Evolutionary conservation across 441 rosid genomes (phyloP), one percentile per base, ranked within the genome.

Genomic region (Corymbia calophylla): DNA sequence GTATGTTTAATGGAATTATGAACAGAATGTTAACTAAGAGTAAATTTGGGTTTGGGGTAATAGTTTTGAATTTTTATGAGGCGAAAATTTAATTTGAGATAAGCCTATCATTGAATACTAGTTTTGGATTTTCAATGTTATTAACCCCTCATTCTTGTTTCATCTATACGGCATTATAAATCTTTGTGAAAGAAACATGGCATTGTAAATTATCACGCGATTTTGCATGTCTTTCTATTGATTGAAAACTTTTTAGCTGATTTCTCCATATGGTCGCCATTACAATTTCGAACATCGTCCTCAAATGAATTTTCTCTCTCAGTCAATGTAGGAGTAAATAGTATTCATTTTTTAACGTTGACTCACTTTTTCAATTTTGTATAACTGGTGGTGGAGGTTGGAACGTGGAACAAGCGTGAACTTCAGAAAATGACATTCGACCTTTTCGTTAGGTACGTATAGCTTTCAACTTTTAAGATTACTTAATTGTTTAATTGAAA

Each of bases 51-150:
- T 66, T 0, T 66, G 39, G 5, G 39, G 21, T 66, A 66, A 16
- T 16, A 31, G 8, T 4, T 31, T 62, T 6, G 32, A 62, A 62
- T 62, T 31, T 66, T 66, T 16, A 16, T 31, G 9, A 66, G 77
- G 32, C 6, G 9, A 66, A 8, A 66, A 66, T 8, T 8, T 66
- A 66, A 73, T 73, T 39, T 39, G 3, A 21, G 9, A 12, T 39
- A 0, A 73, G 23, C 12, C 0, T 6, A 9, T 11, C 29, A 11
- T 21, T 21, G 1, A 17, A 47, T 19, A 9, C 23, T 2, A 3
- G 3, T 73, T 73, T 73, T 73, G 9, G 51, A 73, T 73, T 23
- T 73, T 12, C 5, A 31, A 31, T 66, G 6, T 5, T 17, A 11
- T 31, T 31, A 7, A 8, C 39, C 23, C 21, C 39, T 31, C 44